Evolutionary conservation across 805 yeast genomes (phyloP).

Genomic region (Candida manassasensis): DNA sequence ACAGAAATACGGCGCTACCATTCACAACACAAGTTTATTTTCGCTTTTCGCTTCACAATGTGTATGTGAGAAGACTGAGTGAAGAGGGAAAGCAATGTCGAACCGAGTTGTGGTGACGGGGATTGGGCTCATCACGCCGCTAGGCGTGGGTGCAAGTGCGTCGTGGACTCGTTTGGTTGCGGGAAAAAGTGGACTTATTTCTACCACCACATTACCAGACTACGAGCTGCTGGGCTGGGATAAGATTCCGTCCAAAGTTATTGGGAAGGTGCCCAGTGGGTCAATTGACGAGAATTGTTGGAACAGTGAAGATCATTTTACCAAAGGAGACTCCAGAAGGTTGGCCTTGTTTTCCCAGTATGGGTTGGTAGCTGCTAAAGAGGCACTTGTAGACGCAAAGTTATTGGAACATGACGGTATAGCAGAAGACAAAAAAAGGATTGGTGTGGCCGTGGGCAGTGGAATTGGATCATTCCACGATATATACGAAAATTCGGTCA

Average conservation of each 20-base stretch:
- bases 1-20: not conserved
- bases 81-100: conserved; percentile 8
- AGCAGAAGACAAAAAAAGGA: conserved; percentile 39
- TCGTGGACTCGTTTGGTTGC: conserved; percentile 53
- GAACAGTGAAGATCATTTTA: conserved; percentile 48
- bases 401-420: conserved; percentile 10
- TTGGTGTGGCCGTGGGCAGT: conserved; percentile 87
- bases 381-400: conserved; percentile 70
- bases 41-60: no score
- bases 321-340: conserved; percentile 50
- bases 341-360: conserved; percentile 72
- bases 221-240: conserved; percentile 44
- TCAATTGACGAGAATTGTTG: conserved; percentile 42
- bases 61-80: no score
- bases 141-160: conserved; percentile 62
- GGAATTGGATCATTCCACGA: conserved; percentile 89
- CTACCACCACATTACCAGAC: conserved; percentile 41
- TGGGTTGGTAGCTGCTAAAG: conserved; percentile 69
- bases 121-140: conserved; percentile 77
- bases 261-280: conserved; percentile 68
- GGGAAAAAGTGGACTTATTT: conserved; percentile 54
- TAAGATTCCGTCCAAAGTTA: conserved; percentile 64
- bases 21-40: not conserved
- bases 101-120: conserved; percentile 89
- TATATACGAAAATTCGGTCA: conserved; percentile 56